phyloP scores from a whole-genome alignment of 2,329 filamentous ascomycete species.

The Fusarium subglutinans region DNA sequence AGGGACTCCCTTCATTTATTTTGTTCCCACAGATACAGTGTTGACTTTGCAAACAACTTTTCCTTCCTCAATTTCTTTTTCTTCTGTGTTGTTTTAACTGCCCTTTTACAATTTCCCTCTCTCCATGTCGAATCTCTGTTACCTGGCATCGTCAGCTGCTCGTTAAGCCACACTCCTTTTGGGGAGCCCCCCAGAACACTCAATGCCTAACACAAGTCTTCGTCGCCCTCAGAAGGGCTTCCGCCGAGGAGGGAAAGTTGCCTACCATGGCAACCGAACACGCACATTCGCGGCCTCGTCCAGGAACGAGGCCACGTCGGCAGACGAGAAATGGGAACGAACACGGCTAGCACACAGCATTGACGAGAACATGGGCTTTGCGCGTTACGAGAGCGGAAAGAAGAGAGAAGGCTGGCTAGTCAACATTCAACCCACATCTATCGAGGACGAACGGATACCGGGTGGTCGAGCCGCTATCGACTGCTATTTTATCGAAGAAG shows the following conservation, averaged over 20 bases:
- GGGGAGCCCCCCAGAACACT: slow-evolving; percentile 20
- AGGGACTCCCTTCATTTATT: slow-evolving; percentile 30
- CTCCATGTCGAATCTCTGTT: slow-evolving; percentile 28
- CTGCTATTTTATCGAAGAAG: slow-evolving; percentile 95
- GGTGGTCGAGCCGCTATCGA: slow-evolving; percentile 91
- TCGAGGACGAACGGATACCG: slow-evolving; percentile 85
- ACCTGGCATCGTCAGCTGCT: slow-evolving; percentile 20
- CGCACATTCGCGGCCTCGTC: slow-evolving; percentile 85
- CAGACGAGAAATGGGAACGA: slow-evolving; percentile 92
- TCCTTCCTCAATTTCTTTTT: slow-evolving; percentile 13
- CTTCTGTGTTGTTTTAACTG: background rate
- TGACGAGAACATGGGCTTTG: slow-evolving; percentile 95
- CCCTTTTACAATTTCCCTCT: background rate
- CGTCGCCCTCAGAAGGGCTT: slow-evolving; percentile 71
- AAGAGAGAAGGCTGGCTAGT: slow-evolving; percentile 89
- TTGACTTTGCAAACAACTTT: slow-evolving; percentile 32
- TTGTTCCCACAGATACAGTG: slow-evolving; percentile 36
- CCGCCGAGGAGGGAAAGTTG: slow-evolving; percentile 73
- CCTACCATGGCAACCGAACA: slow-evolving; percentile 74
- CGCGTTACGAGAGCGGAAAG: slow-evolving; percentile 88
- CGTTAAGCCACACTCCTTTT: slow-evolving; percentile 33
- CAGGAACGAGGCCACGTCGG: slow-evolving; percentile 84
- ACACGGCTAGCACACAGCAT: slow-evolving; percentile 85
- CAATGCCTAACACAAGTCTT: slow-evolving; percentile 69
- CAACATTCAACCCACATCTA: slow-evolving; percentile 89